Conservation (phyloP, 2,329 filamentous ascomycete species). For the Diplodia intermedia region DNA sequence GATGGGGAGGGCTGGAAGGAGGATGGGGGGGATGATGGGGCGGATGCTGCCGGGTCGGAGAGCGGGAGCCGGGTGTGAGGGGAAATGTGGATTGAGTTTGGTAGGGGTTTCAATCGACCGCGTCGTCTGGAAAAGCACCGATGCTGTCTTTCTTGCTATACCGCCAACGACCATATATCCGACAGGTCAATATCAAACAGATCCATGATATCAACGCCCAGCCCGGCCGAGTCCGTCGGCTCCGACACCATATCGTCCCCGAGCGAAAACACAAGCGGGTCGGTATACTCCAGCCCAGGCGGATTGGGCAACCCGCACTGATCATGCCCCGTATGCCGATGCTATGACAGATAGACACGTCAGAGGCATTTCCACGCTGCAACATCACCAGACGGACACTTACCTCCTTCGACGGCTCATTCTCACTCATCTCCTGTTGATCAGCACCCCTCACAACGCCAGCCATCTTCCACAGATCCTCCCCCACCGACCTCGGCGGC, state of each 20-base stretch:
- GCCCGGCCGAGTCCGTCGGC: background rate
- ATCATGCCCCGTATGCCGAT: background rate
- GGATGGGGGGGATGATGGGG: background rate
- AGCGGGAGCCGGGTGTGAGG: too few relatives aligned
- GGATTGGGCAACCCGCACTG: background rate
- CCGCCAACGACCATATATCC: background rate
- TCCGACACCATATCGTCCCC: background rate
- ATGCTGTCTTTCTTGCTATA: background rate
- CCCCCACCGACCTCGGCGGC: background rate
- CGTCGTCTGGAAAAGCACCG: too few relatives aligned
- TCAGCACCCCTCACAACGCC: background rate
- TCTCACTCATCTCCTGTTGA: background rate
- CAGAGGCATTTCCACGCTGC: background rate
- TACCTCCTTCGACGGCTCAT: background rate
- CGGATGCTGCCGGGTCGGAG: too few relatives aligned
- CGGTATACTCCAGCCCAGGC: background rate
- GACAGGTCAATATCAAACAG: background rate
- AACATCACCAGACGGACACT: background rate
- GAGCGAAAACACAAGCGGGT: background rate
- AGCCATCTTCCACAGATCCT: background rate
- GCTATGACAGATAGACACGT: background rate
- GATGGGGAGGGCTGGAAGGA: conserved; percentile 37
- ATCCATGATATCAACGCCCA: conserved; percentile 3
- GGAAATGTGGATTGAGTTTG: too few relatives aligned
- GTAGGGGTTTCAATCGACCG: too few relatives aligned